Evolutionary conservation across 306 rosid genomes (phyloP).

Genomic region (Rosa chinensis): DNA sequence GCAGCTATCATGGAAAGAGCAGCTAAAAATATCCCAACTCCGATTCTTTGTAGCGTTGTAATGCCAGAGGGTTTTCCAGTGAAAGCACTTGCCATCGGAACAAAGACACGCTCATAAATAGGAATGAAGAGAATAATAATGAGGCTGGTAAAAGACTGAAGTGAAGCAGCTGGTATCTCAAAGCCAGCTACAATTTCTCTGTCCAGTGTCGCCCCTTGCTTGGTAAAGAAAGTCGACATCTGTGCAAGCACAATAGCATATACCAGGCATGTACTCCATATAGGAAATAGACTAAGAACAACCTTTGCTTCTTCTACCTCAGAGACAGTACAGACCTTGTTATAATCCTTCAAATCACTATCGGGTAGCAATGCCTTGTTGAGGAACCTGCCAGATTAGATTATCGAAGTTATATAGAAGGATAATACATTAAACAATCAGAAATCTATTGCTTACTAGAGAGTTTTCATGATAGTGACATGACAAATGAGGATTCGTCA

Average conservation of each 20-base stretch:
- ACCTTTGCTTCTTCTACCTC: conserved; percentile 50
- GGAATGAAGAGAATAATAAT: conserved; percentile 37
- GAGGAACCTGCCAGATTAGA: conserved; percentile 31
- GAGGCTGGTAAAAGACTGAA: conserved; percentile 34
- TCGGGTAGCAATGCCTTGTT: conserved; percentile 33
- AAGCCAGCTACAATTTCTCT: conserved; percentile 35
- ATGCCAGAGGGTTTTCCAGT: conserved; percentile 52
- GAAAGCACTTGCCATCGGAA: conserved; percentile 45
- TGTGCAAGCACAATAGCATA: conserved; percentile 36
- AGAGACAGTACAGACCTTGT: conserved; percentile 5
- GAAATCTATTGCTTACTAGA: not conserved
- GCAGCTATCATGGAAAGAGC: conserved; percentile 35
- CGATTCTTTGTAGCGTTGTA: conserved; percentile 61
- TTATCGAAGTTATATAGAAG: not conserved
- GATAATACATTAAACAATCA: not conserved
- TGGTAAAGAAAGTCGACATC: conserved; percentile 41
- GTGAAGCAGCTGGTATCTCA: conserved; percentile 54
- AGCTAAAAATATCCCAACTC: conserved; percentile 51
- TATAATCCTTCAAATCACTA: conserved; percentile 17
- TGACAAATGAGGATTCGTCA: not conserved
- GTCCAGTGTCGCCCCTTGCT: conserved; percentile 48
- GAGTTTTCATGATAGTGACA: not conserved
- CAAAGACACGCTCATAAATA: conserved; percentile 47
- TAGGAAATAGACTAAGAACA: conserved; percentile 34
- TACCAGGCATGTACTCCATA: conserved; percentile 40